Conservation (phyloP, 805 yeast species). For the Yarrowia phangngaensis region DNA sequence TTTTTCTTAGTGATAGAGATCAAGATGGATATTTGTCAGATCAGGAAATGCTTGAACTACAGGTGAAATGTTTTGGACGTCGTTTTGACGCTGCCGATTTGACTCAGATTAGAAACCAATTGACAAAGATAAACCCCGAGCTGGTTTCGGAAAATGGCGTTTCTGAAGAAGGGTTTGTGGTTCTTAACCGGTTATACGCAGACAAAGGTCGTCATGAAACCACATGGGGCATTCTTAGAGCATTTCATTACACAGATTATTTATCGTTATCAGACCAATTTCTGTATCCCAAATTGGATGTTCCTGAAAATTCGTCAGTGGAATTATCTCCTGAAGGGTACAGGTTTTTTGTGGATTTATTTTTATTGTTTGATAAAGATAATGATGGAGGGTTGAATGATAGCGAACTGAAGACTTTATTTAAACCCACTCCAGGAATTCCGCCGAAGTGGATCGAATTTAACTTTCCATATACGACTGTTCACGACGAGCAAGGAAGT, state of each 20-base stretch:
- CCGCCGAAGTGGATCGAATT: conserved; percentile 84
- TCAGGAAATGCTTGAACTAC: conserved; percentile 65
- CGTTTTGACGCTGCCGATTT: conserved; percentile 44
- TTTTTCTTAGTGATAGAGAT: conserved; percentile 79
- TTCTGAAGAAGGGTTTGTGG: conserved; percentile 68
- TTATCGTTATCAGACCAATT: conserved; percentile 76
- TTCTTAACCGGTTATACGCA: conserved; percentile 75
- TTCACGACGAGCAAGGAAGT: conserved; percentile 82
- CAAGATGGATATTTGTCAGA: conserved; percentile 81
- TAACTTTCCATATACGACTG: conserved; percentile 82
- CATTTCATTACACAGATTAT: conserved; percentile 89
- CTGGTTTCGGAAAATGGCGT: conserved; percentile 49
- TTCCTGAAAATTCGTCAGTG: conserved; percentile 70
- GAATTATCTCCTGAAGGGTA: conserved; percentile 92
- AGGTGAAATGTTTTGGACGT: conserved; percentile 68
- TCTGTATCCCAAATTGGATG: conserved; percentile 73
- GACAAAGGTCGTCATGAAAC: conserved; percentile 95
- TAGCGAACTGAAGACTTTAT: conserved; percentile 61
- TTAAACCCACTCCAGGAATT: conserved; percentile 88
- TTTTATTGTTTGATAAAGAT: conserved; percentile 83
- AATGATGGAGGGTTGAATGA: conserved; percentile 94
- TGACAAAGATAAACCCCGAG: conserved; percentile 40
- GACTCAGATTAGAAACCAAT: conserved; percentile 42
- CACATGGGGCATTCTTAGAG: conserved; percentile 87
- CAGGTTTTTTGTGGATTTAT: conserved; percentile 84